These are phyloP conservation scores for Pseudocercospora vitis DNA, from an alignment of 2,329 filamentous ascomycete genomes.

Conservation along the genomic window DNA sequence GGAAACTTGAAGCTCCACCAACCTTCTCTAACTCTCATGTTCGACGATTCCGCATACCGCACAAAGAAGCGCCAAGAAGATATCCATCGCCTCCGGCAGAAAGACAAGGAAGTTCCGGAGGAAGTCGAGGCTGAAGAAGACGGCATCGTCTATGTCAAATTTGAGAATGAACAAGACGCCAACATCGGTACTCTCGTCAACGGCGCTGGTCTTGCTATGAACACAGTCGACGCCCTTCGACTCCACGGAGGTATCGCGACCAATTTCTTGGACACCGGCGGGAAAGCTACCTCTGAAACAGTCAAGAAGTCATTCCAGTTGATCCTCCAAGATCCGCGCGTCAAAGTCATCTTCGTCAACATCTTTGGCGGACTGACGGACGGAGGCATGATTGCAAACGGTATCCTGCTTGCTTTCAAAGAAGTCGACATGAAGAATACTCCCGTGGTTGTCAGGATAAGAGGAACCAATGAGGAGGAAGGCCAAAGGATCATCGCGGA, in stretches of 20 bases:
- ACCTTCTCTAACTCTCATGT: conserved; percentile 59
- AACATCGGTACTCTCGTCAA: conserved; percentile 84
- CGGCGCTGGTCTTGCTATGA: conserved; percentile 87
- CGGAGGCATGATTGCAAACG: conserved; percentile 79
- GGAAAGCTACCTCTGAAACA: conserved; percentile 80
- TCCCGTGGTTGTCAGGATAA: conserved; percentile 74
- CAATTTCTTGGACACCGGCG: conserved; percentile 88
- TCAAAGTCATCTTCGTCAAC: conserved; percentile 71
- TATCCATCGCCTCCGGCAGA: conserved; percentile 59
- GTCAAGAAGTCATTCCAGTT: conserved; percentile 75
- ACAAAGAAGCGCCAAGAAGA: conserved; percentile 62
- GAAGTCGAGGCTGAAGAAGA: conserved; percentile 65
- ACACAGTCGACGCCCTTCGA: conserved; percentile 77
- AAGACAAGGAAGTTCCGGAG: conserved; percentile 52
- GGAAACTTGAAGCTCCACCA: conserved; percentile 48
- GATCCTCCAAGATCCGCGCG: conserved; percentile 68
- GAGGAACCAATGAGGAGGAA: conserved; percentile 71
- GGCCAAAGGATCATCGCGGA: conserved; percentile 69
- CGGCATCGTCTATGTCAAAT: conserved; percentile 77
- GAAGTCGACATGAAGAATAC: conserved; percentile 59
- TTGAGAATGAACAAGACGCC: conserved; percentile 49
- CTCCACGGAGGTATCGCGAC: conserved; percentile 67
- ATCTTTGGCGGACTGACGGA: conserved; percentile 70
- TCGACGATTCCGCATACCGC: conserved; percentile 69
- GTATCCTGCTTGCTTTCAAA: conserved; percentile 69